phyloP scores from a whole-genome alignment of 2,329 filamentous ascomycete genomes.

The Penicillium sp. region DNA sequence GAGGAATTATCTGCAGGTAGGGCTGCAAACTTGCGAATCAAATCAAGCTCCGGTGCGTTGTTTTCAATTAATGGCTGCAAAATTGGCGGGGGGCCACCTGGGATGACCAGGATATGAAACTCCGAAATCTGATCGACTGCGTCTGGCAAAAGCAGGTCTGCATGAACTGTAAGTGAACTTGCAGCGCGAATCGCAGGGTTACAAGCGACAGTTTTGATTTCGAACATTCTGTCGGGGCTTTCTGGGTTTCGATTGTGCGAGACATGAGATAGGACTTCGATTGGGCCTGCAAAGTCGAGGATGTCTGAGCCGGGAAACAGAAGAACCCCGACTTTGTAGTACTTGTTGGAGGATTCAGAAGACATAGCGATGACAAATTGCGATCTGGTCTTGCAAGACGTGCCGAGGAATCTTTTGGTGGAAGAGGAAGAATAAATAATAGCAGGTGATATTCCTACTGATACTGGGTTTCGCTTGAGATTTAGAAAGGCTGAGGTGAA shows the following conservation, averaged over 20 bases:
- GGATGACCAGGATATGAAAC: conserved; percentile 43
- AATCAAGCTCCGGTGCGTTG: conserved; percentile 18
- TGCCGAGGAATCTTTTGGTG: not conserved
- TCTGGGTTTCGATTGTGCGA: conserved; percentile 27
- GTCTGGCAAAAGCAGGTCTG: conserved; percentile 31
- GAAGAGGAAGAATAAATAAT: not conserved
- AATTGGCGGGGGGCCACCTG: conserved; percentile 31
- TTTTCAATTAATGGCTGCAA: conserved; percentile 25
- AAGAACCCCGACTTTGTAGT: conserved; percentile 40
- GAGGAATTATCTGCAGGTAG: conserved; percentile 20
- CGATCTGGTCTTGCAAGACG: not conserved
- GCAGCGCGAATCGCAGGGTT: conserved; percentile 24
- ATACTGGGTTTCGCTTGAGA: not conserved
- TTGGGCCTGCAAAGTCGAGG: conserved; percentile 43
- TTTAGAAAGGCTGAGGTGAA: not conserved
- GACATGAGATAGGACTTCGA: conserved; percentile 37
- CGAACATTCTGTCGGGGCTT: conserved; percentile 30
- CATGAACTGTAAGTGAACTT: conserved; percentile 29
- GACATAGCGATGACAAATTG: conserved; percentile 11
- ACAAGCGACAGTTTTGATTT: conserved; percentile 35
- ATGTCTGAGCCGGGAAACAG: conserved; percentile 41
- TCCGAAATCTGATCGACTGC: conserved; percentile 26
- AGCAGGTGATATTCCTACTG: not conserved
- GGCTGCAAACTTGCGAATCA: conserved; percentile 23
- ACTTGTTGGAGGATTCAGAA: conserved; percentile 7